Evolutionary conservation across 2,329 filamentous ascomycete species (phyloP), one percentile per base, ranked within the genome.

Genomic region (Colletotrichum orbiculare): DNA sequence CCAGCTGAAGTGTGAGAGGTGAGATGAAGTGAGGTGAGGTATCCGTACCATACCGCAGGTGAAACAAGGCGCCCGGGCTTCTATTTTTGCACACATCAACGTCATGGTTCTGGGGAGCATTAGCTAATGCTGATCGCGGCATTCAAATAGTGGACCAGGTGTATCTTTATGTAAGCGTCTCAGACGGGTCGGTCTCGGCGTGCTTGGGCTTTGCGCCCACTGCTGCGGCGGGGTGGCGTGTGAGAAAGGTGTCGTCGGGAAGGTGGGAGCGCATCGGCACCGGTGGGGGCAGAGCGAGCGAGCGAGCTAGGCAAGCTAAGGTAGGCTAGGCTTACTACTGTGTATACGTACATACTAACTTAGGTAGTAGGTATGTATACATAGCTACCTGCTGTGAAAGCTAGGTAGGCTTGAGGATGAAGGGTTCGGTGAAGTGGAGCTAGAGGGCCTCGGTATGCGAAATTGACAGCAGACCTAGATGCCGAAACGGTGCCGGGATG

Each of bases 61-160:
- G 62, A 65, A 65, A 62, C 62, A 65, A 47, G 52, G 52, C 58
- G 62, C 15, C 35, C 62, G 46, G 9, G 56, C 48, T 65, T 65
- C 62, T 65, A 65, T 65, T 65, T 65, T 65, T 62, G 62, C 50
- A 39, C 42, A 43, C 50, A 1, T 43, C 13, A 53, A 65, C 62
- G 62, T 65, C 62, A 65, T 62, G 58, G 52, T 48, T 52, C 50
- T 13, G 49, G 33, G 39, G 43, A 37, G 38, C 35, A 12, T 37
- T 60, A 39, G 42, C 54, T 58, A 43, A 46, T 49, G 56, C 42
- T 60, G 56, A 64, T 64, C 56, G 55, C 57, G 57, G 45, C 57
- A 54, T 55, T 33, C 49, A 8, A n/a, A 50, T 15, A 41, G 15
- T 41, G 50, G 37, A 15, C 48, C 38, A 35, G 12, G 34, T 34